Conservation (phyloP, 148 eudicot genomes). For the Cornus controversa region DNA sequence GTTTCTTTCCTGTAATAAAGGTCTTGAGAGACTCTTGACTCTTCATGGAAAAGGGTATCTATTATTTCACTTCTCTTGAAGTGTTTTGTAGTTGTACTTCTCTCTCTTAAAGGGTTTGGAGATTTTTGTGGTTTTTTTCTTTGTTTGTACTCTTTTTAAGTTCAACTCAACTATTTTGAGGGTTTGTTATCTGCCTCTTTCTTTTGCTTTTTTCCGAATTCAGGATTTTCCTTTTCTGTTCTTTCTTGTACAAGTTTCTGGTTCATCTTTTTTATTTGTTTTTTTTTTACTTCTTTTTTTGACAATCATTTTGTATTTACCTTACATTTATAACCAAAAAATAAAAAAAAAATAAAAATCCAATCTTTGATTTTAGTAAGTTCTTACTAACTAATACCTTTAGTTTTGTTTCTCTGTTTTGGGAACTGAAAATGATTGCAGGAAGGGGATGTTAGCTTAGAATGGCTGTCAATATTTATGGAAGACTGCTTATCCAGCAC, state of each 20-base stretch:
- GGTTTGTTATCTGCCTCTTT: too few relatives aligned
- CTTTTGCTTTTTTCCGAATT: slow-evolving; percentile 8
- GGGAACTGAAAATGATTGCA: slow-evolving; percentile 9
- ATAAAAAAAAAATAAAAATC: too few relatives aligned
- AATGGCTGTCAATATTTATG: slow-evolving; percentile 39
- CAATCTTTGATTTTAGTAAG: not conserved
- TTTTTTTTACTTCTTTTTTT: not conserved
- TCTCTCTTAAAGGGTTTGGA: not conserved
- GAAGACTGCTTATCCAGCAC: slow-evolving; percentile 46
- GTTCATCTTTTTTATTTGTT: too few relatives aligned
- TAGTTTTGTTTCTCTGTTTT: not conserved
- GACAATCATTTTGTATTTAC: not conserved
- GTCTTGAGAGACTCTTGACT: not conserved
- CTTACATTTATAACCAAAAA: not conserved
- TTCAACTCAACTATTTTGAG: too few relatives aligned
- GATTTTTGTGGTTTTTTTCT: not conserved
- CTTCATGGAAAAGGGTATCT: not conserved
- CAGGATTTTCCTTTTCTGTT: not conserved
- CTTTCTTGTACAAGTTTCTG: not conserved
- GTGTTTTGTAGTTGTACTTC: not conserved
- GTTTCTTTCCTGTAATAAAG: not conserved
- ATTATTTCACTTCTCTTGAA: not conserved
- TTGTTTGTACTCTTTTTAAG: not conserved
- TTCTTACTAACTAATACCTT: not conserved
- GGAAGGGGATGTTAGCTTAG: slow-evolving; percentile 35